Conservation (phyloP, 176 grass and related monocot genomes). For the Phoenix roebelenii region DNA sequence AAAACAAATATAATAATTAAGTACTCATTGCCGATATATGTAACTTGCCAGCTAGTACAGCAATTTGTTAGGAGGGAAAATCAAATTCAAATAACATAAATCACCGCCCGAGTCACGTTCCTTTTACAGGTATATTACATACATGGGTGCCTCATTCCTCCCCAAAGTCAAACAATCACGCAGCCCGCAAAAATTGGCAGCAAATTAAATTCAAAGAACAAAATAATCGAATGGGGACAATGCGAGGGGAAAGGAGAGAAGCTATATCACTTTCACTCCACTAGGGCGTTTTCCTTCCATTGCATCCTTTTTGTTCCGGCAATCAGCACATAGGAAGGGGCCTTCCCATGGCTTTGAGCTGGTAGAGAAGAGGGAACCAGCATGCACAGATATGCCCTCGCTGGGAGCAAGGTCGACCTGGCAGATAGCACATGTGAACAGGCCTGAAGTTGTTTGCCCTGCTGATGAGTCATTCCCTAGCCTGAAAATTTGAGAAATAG, state of each 20-base stretch:
- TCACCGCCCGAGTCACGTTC: background rate
- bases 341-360: constrained; percentile 88
- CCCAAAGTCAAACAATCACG: constrained; percentile 11
- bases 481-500: constrained; percentile 24
- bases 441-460: constrained; percentile 33
- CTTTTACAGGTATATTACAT: background rate
- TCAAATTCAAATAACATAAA: constrained; percentile 1
- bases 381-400: constrained; percentile 78
- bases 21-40: no score
- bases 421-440: constrained; percentile 92
- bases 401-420: constrained; percentile 69
- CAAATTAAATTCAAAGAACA: constrained; percentile 1
- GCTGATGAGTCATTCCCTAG: constrained; percentile 45
- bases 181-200: constrained; percentile 27
- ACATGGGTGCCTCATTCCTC: background rate
- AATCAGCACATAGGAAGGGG: constrained; percentile 77
- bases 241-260: background rate
- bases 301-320: constrained; percentile 87
- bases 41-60: background rate
- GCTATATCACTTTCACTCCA: constrained; percentile 73
- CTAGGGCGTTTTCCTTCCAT: constrained; percentile 95
- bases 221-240: background rate
- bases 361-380: constrained; percentile 69
- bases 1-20: no score
- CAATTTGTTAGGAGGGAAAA: background rate